Evolutionary conservation across 106 monocot genomes (phyloP).

Genomic region (Narthecium ossifragum): DNA sequence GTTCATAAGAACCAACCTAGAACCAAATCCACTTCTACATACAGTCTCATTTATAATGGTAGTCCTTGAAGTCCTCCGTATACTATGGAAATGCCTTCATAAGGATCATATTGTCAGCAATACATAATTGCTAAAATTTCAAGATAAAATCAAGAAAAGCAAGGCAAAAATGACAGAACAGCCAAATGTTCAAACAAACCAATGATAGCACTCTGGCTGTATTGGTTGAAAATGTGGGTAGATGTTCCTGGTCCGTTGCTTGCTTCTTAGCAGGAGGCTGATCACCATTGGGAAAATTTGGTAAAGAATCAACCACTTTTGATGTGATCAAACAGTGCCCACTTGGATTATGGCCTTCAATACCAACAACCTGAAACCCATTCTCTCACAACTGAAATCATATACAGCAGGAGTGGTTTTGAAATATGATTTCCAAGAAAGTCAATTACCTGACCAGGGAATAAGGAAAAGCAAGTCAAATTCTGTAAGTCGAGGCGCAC

Average conservation of each 20-base stretch:
- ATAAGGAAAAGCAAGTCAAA: slow-evolving; percentile 69
- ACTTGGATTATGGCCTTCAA: slow-evolving; percentile 97
- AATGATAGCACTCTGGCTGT: slow-evolving; percentile 38
- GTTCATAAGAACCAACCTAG: too few relatives aligned
- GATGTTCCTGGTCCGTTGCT: slow-evolving; percentile 35
- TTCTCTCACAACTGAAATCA: slow-evolving; percentile 1
- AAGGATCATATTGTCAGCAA: neutral
- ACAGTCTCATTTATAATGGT: too few relatives aligned
- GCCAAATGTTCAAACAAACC: too few relatives aligned
- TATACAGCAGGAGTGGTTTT: too few relatives aligned
- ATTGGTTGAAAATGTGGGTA: slow-evolving; percentile 16
- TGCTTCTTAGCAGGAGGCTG: slow-evolving; percentile 76
- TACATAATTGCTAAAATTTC: too few relatives aligned
- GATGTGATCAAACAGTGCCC: slow-evolving; percentile 91
- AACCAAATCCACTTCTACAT: too few relatives aligned
- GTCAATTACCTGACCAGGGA: slow-evolving; percentile 95
- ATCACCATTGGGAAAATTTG: slow-evolving; percentile 14
- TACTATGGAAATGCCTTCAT: too few relatives aligned
- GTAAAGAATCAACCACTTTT: slow-evolving; percentile 68
- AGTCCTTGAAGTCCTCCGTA: too few relatives aligned
- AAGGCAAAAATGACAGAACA: too few relatives aligned
- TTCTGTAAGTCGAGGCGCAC: slow-evolving; percentile 80
- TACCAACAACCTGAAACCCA: slow-evolving; percentile 71
- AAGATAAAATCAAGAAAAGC: neutral
- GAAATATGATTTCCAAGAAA: too few relatives aligned